Evolutionary conservation across 768 basidiomycete genomes (phyloP), one percentile per base, ranked within the genome.

Genomic region (Amanita phalloides): DNA sequence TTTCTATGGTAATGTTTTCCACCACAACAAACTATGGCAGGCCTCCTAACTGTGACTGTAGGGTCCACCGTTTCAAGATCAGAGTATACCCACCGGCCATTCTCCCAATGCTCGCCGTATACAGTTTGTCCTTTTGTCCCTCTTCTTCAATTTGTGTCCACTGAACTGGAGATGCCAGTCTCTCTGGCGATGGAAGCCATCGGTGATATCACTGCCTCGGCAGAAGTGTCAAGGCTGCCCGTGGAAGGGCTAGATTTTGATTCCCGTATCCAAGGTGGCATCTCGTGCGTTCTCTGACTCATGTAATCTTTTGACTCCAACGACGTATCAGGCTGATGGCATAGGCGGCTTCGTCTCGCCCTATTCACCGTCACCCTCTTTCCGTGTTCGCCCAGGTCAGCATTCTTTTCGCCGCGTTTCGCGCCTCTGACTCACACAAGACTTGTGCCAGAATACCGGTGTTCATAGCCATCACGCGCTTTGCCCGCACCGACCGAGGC

Each of bases 381-480:
- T 86, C 85, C 7, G 79, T 81, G 39, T 91, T 90, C 57, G 86
- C 86, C 0, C 87, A 78, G 69, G 76, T 70, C 13, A 43, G 49
- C 28, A 1, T 36, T 13, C 10, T 8, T 32, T 13, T 37, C 50
- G 30, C 3, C 11, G 4, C 10, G 43, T 45, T 13, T 11, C n/a
- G 10, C 8, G 5, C 35, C 7, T 28, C 25, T 11, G 13, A 26
- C 21, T 26, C 25, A 28, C 25, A n/a, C 20, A 25, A 6, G 10
- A 13, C n/a, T 6, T 5, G 6, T n/a, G 9, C 54, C 62, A 86
- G 72, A 89, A 89, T 60, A 88, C 87, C 58, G 86, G 86, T 35
- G 84, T 87, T n/a, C 30, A 90, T 91, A 44, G 83, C 82, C 14
- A 78, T 92, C 54, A 91, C 90, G 0, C 82, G n/a, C n/a, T n/a